phyloP scores from a whole-genome alignment of 768 basidiomycete species.

The Galerina marginata region DNA sequence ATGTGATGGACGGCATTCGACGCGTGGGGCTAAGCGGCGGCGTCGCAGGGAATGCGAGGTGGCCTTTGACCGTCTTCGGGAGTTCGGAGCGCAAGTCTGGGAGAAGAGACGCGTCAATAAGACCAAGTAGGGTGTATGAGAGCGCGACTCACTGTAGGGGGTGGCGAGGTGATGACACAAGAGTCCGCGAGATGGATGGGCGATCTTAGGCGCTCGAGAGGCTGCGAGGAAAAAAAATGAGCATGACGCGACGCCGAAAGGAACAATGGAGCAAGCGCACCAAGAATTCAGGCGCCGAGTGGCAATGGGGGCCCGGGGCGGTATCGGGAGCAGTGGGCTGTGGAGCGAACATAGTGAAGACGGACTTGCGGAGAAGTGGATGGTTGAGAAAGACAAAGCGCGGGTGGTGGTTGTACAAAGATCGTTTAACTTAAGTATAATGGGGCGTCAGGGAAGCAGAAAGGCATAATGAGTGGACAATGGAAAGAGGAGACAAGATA shows the following conservation, averaged over 20 bases:
- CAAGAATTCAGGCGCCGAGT: conserved; percentile 10
- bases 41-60: conserved; percentile 31
- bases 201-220: conserved; percentile 30
- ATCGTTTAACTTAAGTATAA: conserved; percentile 19
- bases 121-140: neutral
- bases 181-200: conserved; percentile 33
- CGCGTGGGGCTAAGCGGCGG: conserved; percentile 35
- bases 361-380: conserved; percentile 25
- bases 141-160: conserved; percentile 26
- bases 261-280: conserved; percentile 7
- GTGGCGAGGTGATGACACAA: conserved; percentile 18
- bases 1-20: conserved; percentile 34
- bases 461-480: conserved; percentile 44
- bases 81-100: conserved; percentile 33
- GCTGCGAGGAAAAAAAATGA: conserved; percentile 14
- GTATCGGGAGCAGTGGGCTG: conserved; percentile 20
- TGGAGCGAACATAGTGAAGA: conserved; percentile 23
- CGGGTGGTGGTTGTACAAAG: conserved; percentile 12
- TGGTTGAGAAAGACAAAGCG: conserved; percentile 26
- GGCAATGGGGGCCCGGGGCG: conserved; percentile 16
- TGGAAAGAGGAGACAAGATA: conserved; percentile 33
- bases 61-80: conserved; percentile 44
- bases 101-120: conserved; percentile 22
- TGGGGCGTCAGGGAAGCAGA: conserved; percentile 12
- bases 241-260: neutral